Conservation (phyloP, 306 rosid species). For the Sicyos edulis region DNA sequence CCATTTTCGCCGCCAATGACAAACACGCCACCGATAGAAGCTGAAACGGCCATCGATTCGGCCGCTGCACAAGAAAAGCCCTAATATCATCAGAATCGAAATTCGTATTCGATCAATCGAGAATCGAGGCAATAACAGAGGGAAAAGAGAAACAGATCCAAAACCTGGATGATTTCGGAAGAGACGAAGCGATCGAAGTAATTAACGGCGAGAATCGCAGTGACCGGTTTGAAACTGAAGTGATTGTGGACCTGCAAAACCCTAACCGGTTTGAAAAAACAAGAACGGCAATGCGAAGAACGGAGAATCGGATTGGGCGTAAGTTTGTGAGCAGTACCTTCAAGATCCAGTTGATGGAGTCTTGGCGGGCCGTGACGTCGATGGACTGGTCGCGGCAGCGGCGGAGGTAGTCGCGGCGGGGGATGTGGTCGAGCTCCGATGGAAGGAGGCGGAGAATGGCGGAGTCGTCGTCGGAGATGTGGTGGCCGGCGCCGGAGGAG, state of each 20-base stretch:
- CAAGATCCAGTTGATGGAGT: slow-evolving; percentile 72
- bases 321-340: slow-evolving; percentile 25
- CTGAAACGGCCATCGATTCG: slow-evolving; percentile 53
- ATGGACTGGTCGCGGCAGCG: slow-evolving; percentile 22
- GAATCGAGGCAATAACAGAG: not conserved
- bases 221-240: slow-evolving; percentile 44
- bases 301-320: not conserved
- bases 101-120: not conserved
- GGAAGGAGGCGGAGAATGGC: not conserved
- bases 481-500: not conserved
- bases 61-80: slow-evolving; percentile 16
- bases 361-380: slow-evolving; percentile 44
- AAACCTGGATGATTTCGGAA: slow-evolving; percentile 43
- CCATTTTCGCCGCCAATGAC: slow-evolving; percentile 83
- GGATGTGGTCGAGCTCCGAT: slow-evolving; percentile 30
- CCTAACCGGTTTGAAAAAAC: not conserved
- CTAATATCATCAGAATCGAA: not conserved
- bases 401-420: not conserved
- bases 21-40: slow-evolving; percentile 66
- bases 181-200: slow-evolving; percentile 74
- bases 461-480: not conserved
- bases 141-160: not conserved
- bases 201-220: slow-evolving; percentile 67
- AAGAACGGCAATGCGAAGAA: not conserved
- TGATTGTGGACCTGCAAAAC: slow-evolving; percentile 49